Percentiles rank a stretch among this genome's conserved stretches.
Conservation (phyloP, 805 yeast genomes). For the Nakazawaea pomicola region DNA sequence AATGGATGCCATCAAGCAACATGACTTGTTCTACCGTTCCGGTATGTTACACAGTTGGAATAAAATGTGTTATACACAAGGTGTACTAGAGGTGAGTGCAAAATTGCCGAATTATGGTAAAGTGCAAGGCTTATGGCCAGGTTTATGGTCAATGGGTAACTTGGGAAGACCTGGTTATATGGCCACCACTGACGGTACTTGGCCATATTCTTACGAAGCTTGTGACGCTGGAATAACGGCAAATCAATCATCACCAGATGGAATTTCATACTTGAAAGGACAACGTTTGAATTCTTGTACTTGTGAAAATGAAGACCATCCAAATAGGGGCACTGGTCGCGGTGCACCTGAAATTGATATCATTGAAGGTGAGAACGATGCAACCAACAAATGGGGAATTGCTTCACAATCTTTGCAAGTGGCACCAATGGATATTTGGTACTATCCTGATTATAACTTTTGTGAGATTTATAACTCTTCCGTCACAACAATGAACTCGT, state of each 20-base stretch:
- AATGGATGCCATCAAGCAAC: constrained; percentile 39
- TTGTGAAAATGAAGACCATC: constrained; percentile 40
- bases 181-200: constrained; percentile 43
- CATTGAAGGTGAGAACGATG: constrained; percentile 38
- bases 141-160: constrained; percentile 46
- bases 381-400: constrained; percentile 29
- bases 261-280: constrained; percentile 40
- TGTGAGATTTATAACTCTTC: constrained; percentile 35
- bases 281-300: constrained; percentile 40
- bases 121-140: constrained; percentile 45
- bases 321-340: constrained; percentile 42
- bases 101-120: constrained; percentile 37
- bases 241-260: constrained; percentile 43
- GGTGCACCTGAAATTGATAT: constrained; percentile 50
- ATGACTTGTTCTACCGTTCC: constrained; percentile 38
- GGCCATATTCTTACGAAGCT: constrained; percentile 44
- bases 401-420: constrained; percentile 47
- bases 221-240: constrained; percentile 50
- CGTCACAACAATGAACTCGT: constrained; percentile 38
- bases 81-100: constrained; percentile 36
- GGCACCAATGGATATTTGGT: constrained; percentile 52
- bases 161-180: constrained; percentile 44
- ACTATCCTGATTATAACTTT: constrained; percentile 43
- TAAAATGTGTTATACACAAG: constrained; percentile 40
- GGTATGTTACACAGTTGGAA: constrained; percentile 48